Evolutionary conservation across 352 stramenopile species (phyloP).

Genomic region (Phytophthora crassamura): DNA sequence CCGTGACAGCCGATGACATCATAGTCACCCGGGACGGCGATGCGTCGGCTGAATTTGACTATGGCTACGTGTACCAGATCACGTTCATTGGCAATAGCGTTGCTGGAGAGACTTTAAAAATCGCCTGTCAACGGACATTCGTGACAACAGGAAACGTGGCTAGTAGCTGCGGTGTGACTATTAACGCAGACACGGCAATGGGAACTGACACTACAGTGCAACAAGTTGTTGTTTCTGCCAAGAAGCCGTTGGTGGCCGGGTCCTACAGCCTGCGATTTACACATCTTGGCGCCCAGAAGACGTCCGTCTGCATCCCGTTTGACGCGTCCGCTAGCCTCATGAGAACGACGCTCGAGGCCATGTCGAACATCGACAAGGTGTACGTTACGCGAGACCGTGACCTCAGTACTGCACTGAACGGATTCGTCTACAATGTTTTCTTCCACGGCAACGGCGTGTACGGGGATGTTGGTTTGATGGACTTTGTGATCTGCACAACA

Average conservation of each 20-base stretch:
- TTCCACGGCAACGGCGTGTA: slow-evolving; percentile 82
- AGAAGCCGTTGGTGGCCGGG: slow-evolving; percentile 55
- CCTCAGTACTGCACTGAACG: slow-evolving; percentile 43
- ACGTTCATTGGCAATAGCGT: slow-evolving; percentile 81
- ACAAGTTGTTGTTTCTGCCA: slow-evolving; percentile 63
- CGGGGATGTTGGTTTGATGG: slow-evolving; percentile 35
- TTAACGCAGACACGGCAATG: slow-evolving; percentile 75
- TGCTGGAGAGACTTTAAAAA: slow-evolving; percentile 56
- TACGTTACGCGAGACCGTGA: slow-evolving; percentile 66
- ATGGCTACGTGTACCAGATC: slow-evolving; percentile 75
- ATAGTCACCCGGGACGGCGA: slow-evolving; percentile 81
- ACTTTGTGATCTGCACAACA: slow-evolving; percentile 37
- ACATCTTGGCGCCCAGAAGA: slow-evolving; percentile 41
- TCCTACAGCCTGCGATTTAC: slow-evolving; percentile 66
- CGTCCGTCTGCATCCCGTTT: slow-evolving; percentile 67
- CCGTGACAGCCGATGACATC: slow-evolving; percentile 54
- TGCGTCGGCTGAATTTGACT: slow-evolving; percentile 55
- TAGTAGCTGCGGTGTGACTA: slow-evolving; percentile 56
- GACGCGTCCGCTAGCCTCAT: slow-evolving; percentile 61
- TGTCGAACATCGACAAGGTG: slow-evolving; percentile 82
- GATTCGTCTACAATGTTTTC: slow-evolving; percentile 76
- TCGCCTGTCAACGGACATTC: slow-evolving; percentile 50
- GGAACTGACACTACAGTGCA: slow-evolving; percentile 75
- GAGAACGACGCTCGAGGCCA: slow-evolving; percentile 53
- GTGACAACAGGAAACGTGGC: slow-evolving; percentile 39